A percentile compares a stretch with the other conserved stretches of the same genome.
Evolutionary conservation across 371 early-diverging fungal species (phyloP).

Genomic region (Mortierella polycephala): DNA sequence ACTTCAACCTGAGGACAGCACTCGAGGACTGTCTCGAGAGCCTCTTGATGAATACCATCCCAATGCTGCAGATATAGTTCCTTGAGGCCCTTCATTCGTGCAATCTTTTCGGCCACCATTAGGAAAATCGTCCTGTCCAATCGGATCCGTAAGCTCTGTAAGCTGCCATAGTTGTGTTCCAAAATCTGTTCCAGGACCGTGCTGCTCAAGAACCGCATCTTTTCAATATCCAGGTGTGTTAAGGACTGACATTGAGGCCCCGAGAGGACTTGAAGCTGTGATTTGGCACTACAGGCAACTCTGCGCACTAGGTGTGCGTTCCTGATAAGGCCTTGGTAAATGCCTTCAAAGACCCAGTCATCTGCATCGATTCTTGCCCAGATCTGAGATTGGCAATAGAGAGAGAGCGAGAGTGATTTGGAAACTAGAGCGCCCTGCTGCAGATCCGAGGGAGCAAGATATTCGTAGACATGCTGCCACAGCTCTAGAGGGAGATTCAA

Average conservation of each 20-base stretch:
- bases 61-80: constrained; percentile 41
- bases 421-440: constrained; percentile 36
- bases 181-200: constrained; percentile 19
- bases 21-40: constrained; percentile 16
- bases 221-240: constrained; percentile 33
- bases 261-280: constrained; percentile 10
- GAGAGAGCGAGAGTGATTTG: constrained; percentile 8
- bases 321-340: constrained; percentile 19
- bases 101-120: constrained; percentile 9
- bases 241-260: constrained; percentile 13
- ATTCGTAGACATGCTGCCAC: constrained; percentile 26
- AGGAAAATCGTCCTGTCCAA: constrained; percentile 23
- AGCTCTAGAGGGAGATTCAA: constrained; percentile 28
- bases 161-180: constrained; percentile 9
- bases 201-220: constrained; percentile 27
- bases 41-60: constrained; percentile 28
- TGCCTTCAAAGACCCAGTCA: constrained; percentile 34
- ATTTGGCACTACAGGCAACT: constrained; percentile 14
- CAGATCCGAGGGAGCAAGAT: constrained; percentile 14
- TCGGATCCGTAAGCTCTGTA: constrained; percentile 21
- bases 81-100: constrained; percentile 19
- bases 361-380: constrained; percentile 24
- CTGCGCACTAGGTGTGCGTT: constrained; percentile 19
- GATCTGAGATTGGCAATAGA: constrained; percentile 39
- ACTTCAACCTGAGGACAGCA: constrained; percentile 22